Percentiles rank a stretch among this genome's conserved stretches.
phyloP scores from a whole-genome alignment of 768 basidiomycete genomes.

The Pleurotus giganteus region DNA sequence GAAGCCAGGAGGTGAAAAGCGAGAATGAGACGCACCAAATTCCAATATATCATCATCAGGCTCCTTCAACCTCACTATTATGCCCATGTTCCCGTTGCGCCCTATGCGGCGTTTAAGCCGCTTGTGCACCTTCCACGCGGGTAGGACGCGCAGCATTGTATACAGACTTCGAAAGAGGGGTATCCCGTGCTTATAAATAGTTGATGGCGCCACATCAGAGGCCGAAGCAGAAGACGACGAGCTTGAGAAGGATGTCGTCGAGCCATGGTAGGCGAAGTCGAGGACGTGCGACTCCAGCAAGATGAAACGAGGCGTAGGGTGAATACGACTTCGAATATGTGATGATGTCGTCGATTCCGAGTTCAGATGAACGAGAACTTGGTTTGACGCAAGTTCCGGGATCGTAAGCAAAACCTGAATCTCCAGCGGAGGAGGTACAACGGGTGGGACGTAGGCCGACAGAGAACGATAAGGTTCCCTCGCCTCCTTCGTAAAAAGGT shows the following conservation, averaged over 20 bases:
- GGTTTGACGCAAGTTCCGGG: conserved; percentile 66
- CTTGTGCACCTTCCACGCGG: conserved; percentile 72
- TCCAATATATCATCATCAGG: conserved; percentile 20
- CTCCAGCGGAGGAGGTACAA: conserved; percentile 44
- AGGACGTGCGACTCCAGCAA: conserved; percentile 74
- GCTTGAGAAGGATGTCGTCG: conserved; percentile 16
- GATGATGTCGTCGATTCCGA: conserved; percentile 45
- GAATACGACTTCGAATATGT: conserved; percentile 49
- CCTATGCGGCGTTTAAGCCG: conserved; percentile 45
- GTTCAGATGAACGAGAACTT: conserved; percentile 67
- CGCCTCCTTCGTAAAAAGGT: conserved; percentile 61
- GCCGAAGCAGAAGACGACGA: conserved; percentile 9
- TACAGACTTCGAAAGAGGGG: conserved; percentile 77
- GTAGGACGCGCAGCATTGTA: conserved; percentile 70
- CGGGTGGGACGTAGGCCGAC: conserved; percentile 37
- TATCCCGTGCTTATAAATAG: conserved; percentile 85
- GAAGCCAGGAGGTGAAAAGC: not conserved
- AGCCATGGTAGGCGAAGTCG: conserved; percentile 32
- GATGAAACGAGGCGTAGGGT: conserved; percentile 66
- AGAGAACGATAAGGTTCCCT: conserved; percentile 60
- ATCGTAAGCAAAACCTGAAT: conserved; percentile 70
- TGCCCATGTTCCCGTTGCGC: conserved; percentile 43
- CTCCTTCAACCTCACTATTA: conserved; percentile 22
- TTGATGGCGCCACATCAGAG: conserved; percentile 60
- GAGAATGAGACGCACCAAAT: conserved; percentile 29